Evolutionary conservation across 2,329 filamentous ascomycete genomes (phyloP), one percentile per base, ranked within the genome.

Genomic region (Cladophialophora carrionii): DNA sequence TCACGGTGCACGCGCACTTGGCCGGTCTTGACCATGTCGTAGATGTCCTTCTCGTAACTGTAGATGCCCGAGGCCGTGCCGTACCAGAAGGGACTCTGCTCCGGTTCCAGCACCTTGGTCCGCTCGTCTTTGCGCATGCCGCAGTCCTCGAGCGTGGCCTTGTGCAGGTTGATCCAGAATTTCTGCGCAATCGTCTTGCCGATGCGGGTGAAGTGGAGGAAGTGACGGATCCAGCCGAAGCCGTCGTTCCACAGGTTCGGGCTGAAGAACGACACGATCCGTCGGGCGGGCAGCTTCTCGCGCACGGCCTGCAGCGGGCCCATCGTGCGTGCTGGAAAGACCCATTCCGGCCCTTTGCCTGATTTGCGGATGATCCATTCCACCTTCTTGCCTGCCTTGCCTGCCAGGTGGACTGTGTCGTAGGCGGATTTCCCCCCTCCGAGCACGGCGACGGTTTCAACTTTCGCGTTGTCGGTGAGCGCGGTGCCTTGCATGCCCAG

Each of bases 261-360:
- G 61, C 85, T 88, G 76, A 93, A 87, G 85, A 88, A 92, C 1
- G 86, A 89, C 52, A 92, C 76, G 68, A 90, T 81, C 0, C 90
- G 85, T 0, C 85, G 88, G 26, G 84, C 83, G 4, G 88, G 82
- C 4, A 92, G 81, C 70, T 87, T 85, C 75, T 92, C 89, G 0
- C 91, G 78, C 82, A 85, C 86, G 63, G 82, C 83, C 73, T 87
- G 88, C n/a, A 90, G 73, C 0, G 88, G 88, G 4, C 69, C 69
- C 22, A 71, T 62, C 20, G 66, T 66, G 46, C 58, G 63, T 37
- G 51, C 60, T 1, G 68, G 68, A 52, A 70, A 71, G 24, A 79
- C 76, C 77, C 77, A 79, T 53, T 65, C 65, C 0, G 78, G 78
- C 1, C 78, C 78, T 68, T 78, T 77, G n/a, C 78, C 78, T 10